Conservation (phyloP, 306 rosid genomes). For the Parietaria judaica region DNA sequence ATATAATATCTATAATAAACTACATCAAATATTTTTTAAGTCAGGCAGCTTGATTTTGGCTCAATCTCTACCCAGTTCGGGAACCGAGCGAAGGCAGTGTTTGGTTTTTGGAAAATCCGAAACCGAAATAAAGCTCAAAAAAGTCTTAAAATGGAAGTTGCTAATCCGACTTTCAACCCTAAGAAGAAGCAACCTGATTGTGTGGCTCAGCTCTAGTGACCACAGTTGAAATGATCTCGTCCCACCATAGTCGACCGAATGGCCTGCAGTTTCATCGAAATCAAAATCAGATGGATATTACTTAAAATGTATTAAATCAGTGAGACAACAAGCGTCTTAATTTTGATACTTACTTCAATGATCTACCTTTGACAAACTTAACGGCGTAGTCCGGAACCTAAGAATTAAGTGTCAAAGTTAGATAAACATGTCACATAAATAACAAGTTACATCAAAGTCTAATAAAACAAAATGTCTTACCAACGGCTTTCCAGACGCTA, state of each 20-base stretch:
- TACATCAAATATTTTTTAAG: too few relatives aligned
- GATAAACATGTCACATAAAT: not conserved
- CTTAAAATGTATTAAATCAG: not conserved
- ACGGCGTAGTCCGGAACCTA: constrained; percentile 85
- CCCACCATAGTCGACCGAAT: constrained; percentile 48
- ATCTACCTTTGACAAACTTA: constrained; percentile 51
- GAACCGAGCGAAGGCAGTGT: too few relatives aligned
- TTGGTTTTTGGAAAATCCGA: too few relatives aligned
- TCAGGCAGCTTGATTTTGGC: too few relatives aligned
- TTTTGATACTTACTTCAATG: constrained; percentile 46
- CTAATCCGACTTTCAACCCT: too few relatives aligned
- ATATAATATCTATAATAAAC: too few relatives aligned
- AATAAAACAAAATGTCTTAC: constrained; percentile 22
- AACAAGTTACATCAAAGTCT: not conserved
- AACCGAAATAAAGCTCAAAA: too few relatives aligned
- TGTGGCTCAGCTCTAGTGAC: constrained; percentile 53
- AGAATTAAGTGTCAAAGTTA: not conserved
- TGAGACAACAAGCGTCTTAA: not conserved
- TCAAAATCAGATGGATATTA: not conserved
- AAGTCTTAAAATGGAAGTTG: too few relatives aligned
- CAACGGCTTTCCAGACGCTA: constrained; percentile 79
- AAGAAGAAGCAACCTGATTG: constrained; percentile 23
- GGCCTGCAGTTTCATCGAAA: constrained; percentile 21
- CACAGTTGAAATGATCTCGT: constrained; percentile 39
- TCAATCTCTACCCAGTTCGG: too few relatives aligned